phyloP scores from a whole-genome alignment of 2,329 filamentous ascomycete species.

The Bipolaris gigantea region DNA sequence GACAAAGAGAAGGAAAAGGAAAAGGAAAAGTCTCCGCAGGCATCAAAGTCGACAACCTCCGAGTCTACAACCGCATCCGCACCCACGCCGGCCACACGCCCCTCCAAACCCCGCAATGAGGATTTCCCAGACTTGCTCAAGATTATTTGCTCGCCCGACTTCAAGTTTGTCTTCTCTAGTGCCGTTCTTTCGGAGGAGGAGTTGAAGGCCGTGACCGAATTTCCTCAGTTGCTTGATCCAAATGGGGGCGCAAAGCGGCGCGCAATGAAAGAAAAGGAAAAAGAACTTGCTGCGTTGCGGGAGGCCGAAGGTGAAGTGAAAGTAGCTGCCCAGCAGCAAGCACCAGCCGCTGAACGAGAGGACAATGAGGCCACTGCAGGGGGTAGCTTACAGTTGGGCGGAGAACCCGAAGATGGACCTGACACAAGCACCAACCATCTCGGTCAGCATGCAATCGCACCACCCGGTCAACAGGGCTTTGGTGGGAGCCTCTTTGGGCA shows the following conservation, averaged over 20 bases:
- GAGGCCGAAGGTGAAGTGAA: constrained; percentile 60
- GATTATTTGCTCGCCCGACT: constrained; percentile 47
- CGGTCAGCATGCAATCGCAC: constrained; percentile 69
- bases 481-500: constrained; percentile 44
- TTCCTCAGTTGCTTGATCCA: constrained; percentile 80
- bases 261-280: constrained; percentile 67
- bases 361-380: constrained; percentile 69
- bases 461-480: constrained; percentile 70
- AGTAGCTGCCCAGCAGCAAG: constrained; percentile 46
- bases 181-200: constrained; percentile 49
- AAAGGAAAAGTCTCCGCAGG: constrained; percentile 28
- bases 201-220: constrained; percentile 56
- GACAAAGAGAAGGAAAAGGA: constrained; percentile 26
- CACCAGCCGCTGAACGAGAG: constrained; percentile 56
- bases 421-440: constrained; percentile 63
- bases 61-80: constrained; percentile 19
- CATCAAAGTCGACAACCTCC: constrained; percentile 34
- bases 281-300: constrained; percentile 54
- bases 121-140: constrained; percentile 46
- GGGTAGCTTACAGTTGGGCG: constrained; percentile 85
- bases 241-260: constrained; percentile 81
- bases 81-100: constrained; percentile 17
- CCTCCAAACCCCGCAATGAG: constrained; percentile 23
- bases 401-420: constrained; percentile 80
- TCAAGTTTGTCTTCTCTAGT: constrained; percentile 58